These are phyloP conservation scores for Backusella liffmaniae DNA, from an alignment of 192 early-diverging fungal genomes.

Conservation along the genomic window DNA sequence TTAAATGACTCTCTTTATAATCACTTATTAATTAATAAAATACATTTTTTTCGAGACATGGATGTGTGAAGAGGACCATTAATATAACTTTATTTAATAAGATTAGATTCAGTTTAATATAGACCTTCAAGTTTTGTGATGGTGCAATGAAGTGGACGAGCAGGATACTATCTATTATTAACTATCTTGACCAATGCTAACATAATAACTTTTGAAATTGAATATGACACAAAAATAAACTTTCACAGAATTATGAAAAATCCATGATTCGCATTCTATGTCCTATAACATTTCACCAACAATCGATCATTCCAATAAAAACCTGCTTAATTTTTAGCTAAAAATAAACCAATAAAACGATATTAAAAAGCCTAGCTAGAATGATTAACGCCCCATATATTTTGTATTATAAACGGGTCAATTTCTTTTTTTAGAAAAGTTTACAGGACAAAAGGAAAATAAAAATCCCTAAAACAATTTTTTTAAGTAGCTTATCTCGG, in stretches of 20 bases:
- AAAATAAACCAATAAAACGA: background rate
- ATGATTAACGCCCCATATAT: background rate
- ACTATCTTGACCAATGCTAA: too few relatives aligned
- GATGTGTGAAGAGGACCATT: background rate
- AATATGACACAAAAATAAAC: background rate
- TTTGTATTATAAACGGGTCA: background rate
- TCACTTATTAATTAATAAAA: background rate
- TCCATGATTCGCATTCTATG: background rate
- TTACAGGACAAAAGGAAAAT: background rate
- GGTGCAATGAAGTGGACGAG: too few relatives aligned
- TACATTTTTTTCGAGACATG: background rate
- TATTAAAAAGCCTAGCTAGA: background rate
- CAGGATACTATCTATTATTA: too few relatives aligned
- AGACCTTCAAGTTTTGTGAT: too few relatives aligned
- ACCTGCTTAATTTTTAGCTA: background rate
- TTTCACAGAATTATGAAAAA: background rate
- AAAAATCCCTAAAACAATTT: background rate
- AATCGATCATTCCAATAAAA: background rate
- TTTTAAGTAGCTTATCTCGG: background rate
- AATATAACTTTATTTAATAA: too few relatives aligned
- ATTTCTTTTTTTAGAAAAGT: background rate
- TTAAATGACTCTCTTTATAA: background rate
- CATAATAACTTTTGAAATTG: too few relatives aligned
- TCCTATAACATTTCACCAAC: background rate
- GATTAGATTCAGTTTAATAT: too few relatives aligned